Evolutionary conservation across 768 basidiomycete species (phyloP).

Genomic region (Boletellus ananas): DNA sequence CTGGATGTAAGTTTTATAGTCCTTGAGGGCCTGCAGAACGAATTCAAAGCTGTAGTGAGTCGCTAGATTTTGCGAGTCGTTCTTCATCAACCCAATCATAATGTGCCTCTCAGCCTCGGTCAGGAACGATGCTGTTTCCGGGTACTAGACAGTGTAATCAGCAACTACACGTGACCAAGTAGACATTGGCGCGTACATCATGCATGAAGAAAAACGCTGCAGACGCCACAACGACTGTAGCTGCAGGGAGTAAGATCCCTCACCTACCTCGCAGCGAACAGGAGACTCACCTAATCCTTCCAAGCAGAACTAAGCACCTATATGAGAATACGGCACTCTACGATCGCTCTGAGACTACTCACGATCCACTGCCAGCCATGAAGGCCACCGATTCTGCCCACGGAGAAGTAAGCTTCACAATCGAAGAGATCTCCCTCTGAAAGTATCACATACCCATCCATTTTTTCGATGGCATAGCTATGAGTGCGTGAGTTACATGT

Average conservation of each 20-base stretch:
- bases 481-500: neutral
- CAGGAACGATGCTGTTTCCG: conserved; percentile 56
- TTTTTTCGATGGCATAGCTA: conserved; percentile 34
- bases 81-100: conserved; percentile 40
- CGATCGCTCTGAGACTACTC: conserved; percentile 6
- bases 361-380: conserved; percentile 40
- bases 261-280: neutral
- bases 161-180: neutral
- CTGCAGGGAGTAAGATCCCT: conserved; percentile 9
- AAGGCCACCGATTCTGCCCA: conserved; percentile 24
- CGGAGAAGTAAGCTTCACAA: neutral
- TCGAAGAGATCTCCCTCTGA: neutral
- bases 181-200: conserved; percentile 36
- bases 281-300: conserved; percentile 25
- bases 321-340: conserved; percentile 6
- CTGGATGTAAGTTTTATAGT: conserved; percentile 40
- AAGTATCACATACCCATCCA: conserved; percentile 32
- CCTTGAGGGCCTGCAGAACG: conserved; percentile 45
- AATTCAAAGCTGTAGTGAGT: conserved; percentile 44
- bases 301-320: conserved; percentile 26
- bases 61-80: conserved; percentile 42
- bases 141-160: conserved; percentile 36
- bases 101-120: conserved; percentile 39
- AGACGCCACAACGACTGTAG: conserved; percentile 18
- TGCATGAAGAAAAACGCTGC: conserved; percentile 48